Conservation (phyloP, 2,329 filamentous ascomycete genomes). For the Paecilomyces sp. region DNA sequence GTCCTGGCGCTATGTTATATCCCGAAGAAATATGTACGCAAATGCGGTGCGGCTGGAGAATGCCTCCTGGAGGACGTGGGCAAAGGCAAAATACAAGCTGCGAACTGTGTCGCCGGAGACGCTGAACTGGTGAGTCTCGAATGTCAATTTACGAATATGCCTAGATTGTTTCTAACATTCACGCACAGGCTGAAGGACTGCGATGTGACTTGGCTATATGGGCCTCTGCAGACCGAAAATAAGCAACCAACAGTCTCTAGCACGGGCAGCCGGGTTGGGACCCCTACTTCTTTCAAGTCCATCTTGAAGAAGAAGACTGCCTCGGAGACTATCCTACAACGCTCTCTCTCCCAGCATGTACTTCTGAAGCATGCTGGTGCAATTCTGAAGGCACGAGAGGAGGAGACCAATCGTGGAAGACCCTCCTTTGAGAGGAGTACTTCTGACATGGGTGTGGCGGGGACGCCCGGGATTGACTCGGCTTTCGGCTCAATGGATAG, state of each 20-base stretch:
- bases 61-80: conserved; percentile 95
- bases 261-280: conserved; percentile 49
- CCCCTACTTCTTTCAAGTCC: conserved; percentile 70
- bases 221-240: conserved; percentile 71
- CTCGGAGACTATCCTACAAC: conserved; percentile 89
- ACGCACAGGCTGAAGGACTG: conserved; percentile 79
- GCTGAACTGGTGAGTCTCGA: conserved; percentile 74
- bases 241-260: conserved; percentile 46
- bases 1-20: conserved; percentile 89
- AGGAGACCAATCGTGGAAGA: conserved; percentile 47
- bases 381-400: conserved; percentile 75
- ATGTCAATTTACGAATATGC: neutral
- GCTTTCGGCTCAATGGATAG: conserved; percentile 40
- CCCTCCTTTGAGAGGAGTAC: conserved; percentile 53
- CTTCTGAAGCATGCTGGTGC: conserved; percentile 83
- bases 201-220: conserved; percentile 96
- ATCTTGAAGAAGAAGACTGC: conserved; percentile 96
- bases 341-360: conserved; percentile 80
- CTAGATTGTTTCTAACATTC: neutral
- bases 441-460: conserved; percentile 62
- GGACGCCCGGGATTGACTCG: conserved; percentile 53
- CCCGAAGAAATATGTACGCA: conserved; percentile 68
- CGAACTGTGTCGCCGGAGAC: conserved; percentile 85
- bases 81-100: conserved; percentile 81
- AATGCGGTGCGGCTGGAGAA: conserved; percentile 84